Evolutionary conservation across 768 basidiomycete genomes (phyloP).

Genomic region (Mycena albidolilacea): DNA sequence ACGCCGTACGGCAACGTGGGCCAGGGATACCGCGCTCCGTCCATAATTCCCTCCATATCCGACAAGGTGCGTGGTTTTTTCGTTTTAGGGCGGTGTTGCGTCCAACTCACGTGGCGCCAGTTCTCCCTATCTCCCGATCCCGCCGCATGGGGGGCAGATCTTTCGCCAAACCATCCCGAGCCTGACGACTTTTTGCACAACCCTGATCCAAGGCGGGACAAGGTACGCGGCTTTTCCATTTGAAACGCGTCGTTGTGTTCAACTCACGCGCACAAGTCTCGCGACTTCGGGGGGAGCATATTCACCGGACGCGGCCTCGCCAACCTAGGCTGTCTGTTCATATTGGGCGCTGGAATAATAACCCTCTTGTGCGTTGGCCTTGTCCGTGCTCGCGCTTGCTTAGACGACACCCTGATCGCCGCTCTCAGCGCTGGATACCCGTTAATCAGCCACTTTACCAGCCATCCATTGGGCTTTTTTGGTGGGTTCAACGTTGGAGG

Average conservation of each 20-base stretch:
- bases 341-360: constrained; percentile 68
- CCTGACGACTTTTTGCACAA: constrained; percentile 83
- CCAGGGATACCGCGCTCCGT: constrained; percentile 47
- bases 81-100: background rate
- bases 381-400: background rate
- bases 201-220: constrained; percentile 76
- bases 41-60: constrained; percentile 62
- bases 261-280: constrained; percentile 49
- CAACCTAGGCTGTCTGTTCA: constrained; percentile 78
- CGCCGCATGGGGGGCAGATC: constrained; percentile 77
- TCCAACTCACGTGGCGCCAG: constrained; percentile 50
- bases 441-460: constrained; percentile 69
- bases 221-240: constrained; percentile 59
- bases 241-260: too few species aligned
- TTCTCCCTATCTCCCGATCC: constrained; percentile 85
- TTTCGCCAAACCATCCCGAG: constrained; percentile 70
- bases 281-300: constrained; percentile 71
- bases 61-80: constrained; percentile 62
- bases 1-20: constrained; percentile 56
- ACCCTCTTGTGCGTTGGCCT: constrained; percentile 69
- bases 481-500: constrained; percentile 85
- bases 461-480: constrained; percentile 58
- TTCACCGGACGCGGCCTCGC: constrained; percentile 79
- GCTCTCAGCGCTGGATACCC: constrained; percentile 73
- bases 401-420: background rate